Base-by-base conservation (phyloP, 2,329 filamentous ascomycete genomes). In the Cordyceps farinosa region DNA sequence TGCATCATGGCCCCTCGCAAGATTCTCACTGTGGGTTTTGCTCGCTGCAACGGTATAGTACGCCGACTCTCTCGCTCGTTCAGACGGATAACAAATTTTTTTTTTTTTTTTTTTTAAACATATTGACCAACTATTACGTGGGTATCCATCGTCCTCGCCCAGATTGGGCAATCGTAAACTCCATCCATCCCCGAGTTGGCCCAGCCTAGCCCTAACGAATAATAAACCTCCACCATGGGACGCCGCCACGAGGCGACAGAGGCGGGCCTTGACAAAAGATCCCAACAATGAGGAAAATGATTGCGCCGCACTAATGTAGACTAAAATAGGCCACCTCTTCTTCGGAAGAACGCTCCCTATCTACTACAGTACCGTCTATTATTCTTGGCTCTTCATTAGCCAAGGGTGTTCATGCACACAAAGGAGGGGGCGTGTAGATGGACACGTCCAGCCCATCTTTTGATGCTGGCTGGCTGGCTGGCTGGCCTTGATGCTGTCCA, bases 151-250 rank as follows among this genome's bases (percentile, higher is more conserved):
- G 11, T 32, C 9, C 22, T 11, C 32, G n/a, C 32, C 34, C 51
- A 27, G n/a, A 53, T 53, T 53, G 34, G 51, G 51, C 51, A 53
- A 53, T 53, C 51, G 34, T 30, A 38, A 53, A 53, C 51, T 54
- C 51, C 51, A 54, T 22, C 47, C 47, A 27, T 32, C 29, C 22
- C 29, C 27, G 1, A 13, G 29, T 5, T 52, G 36, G 32, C 48
- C 48, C 34, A 11, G 32, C 22, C 22, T 22, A 22, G 5, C 40
- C 5, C 40, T 44, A 44, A 44, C 40, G 15, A 11, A 44, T 7
- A 42, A 15, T 22, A 48, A 48, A 27, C 45, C 42, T 7, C 42
- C 42, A 45, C 42, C 42, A 27, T 27, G 5, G 10, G n/a, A 22
- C 45, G 27, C 45, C 45, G 34, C 34, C 5, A 34, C 34, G 9